Evolutionary conservation across 495 filamentous ascomycete genomes (phyloP).

Genomic region (Monascus purpureus): DNA sequence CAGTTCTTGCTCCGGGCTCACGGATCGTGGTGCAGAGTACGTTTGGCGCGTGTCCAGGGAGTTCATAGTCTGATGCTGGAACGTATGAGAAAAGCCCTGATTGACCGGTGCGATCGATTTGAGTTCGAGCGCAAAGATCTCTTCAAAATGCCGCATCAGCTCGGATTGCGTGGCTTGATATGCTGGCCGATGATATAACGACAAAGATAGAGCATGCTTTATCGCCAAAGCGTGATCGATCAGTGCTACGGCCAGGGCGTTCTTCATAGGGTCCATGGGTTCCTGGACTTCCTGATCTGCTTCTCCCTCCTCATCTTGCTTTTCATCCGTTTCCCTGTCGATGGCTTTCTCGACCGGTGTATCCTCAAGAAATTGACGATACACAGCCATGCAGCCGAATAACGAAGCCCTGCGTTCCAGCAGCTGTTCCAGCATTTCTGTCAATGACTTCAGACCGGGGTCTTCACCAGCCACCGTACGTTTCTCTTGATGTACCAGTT

Average conservation of each 20-base stretch:
- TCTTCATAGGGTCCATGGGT: slow-evolving; percentile 53
- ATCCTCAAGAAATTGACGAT: slow-evolving; percentile 55
- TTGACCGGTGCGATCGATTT: slow-evolving; percentile 16
- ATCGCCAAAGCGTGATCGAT: slow-evolving; percentile 81
- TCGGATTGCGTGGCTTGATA: slow-evolving; percentile 45
- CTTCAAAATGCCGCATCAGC: slow-evolving; percentile 33
- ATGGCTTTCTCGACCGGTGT: slow-evolving; percentile 26
- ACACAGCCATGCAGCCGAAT: slow-evolving; percentile 54
- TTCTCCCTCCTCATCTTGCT: slow-evolving; percentile 32
- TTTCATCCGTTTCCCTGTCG: slow-evolving; percentile 33
- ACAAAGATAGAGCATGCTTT: slow-evolving; percentile 62
- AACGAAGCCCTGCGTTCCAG: slow-evolving; percentile 50
- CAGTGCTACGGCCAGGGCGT: slow-evolving; percentile 71
- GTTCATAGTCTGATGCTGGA: slow-evolving; percentile 12
- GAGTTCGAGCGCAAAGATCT: slow-evolving; percentile 35
- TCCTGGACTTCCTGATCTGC: slow-evolving; percentile 19
- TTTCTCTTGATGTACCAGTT: slow-evolving; percentile 62
- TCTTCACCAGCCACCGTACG: slow-evolving; percentile 63
- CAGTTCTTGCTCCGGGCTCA: slow-evolving; percentile 26
- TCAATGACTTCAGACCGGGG: slow-evolving; percentile 45
- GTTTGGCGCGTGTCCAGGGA: slow-evolving; percentile 13
- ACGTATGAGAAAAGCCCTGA: slow-evolving; percentile 11
- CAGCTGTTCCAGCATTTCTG: slow-evolving; percentile 59
- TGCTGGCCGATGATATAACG: slow-evolving; percentile 45
- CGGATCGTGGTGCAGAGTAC: slow-evolving; percentile 14